phyloP scores from a whole-genome alignment of 805 yeast species.

The Geotrichum ghanense region DNA sequence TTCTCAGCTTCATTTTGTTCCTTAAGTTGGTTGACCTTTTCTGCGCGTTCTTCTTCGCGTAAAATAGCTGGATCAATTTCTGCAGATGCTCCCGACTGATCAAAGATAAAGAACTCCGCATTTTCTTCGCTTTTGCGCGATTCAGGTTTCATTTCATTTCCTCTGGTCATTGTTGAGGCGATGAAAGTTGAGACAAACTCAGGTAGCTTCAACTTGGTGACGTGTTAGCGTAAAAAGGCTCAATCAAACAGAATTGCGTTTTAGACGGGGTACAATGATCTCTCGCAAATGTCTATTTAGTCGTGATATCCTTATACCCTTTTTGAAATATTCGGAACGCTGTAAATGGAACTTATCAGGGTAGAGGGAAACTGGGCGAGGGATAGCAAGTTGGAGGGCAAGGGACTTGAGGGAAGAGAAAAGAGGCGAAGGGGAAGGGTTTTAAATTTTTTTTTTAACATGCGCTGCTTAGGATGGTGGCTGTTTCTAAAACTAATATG shows the following conservation, averaged over 20 bases:
- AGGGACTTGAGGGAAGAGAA: background rate
- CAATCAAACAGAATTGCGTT: too few relatives aligned
- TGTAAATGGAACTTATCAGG: conserved; percentile 1
- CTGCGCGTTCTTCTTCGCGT: conserved; percentile 18
- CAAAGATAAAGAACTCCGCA: background rate
- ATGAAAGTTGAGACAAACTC: background rate
- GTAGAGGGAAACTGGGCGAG: conserved; percentile 2
- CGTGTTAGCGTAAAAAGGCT: too few relatives aligned
- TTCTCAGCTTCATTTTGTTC: conserved; percentile 2
- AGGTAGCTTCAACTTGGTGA: background rate
- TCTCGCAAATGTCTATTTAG: too few relatives aligned
- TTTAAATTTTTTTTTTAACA: background rate
- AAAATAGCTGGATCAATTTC: conserved; percentile 25
- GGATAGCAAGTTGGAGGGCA: background rate
- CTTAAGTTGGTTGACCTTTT: conserved; percentile 6
- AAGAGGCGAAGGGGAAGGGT: background rate
- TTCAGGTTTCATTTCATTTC: background rate
- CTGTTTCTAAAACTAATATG: too few relatives aligned
- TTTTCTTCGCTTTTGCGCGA: background rate
- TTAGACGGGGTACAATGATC: too few relatives aligned
- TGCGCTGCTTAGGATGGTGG: too few relatives aligned
- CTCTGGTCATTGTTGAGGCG: conserved; percentile 1
- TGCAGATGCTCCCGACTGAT: conserved; percentile 10
- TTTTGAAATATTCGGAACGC: conserved; percentile 1
- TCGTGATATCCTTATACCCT: too few relatives aligned